phyloP scores from a whole-genome alignment of 805 yeast genomes.

The Candida argentea region DNA sequence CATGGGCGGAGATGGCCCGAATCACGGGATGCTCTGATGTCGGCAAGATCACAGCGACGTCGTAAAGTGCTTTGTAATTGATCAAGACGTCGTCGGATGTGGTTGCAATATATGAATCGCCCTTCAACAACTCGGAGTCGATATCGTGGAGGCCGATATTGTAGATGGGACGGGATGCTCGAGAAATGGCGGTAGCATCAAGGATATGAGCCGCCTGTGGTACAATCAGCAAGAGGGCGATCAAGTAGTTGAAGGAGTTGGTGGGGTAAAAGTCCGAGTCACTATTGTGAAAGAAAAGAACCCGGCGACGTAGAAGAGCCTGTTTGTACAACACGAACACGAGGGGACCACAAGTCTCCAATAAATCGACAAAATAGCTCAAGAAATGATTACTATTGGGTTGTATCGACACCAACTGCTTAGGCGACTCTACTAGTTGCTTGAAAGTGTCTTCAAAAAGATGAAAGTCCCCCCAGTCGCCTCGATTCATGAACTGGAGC shows the following conservation, averaged over 20 bases:
- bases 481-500: constrained; percentile 10
- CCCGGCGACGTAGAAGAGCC: constrained; percentile 45
- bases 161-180: constrained; percentile 49
- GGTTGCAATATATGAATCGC: constrained; percentile 41
- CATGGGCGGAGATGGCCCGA: constrained; percentile 5
- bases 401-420: not conserved
- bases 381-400: constrained; percentile 31
- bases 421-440: constrained; percentile 5
- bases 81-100: constrained; percentile 60
- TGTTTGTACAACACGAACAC: constrained; percentile 56
- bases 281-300: constrained; percentile 23
- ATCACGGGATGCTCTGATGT: constrained; percentile 7
- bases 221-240: constrained; percentile 51
- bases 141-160: constrained; percentile 53
- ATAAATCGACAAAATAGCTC: constrained; percentile 25
- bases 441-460: constrained; percentile 10
- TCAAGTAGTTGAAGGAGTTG: constrained; percentile 40
- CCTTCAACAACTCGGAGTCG: constrained; percentile 12
- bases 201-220: constrained; percentile 36
- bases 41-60: constrained; percentile 25
- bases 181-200: too few species aligned
- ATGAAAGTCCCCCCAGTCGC: constrained; percentile 9
- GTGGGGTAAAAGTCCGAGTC: constrained; percentile 7
- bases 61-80: constrained; percentile 43
- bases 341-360: constrained; percentile 37